These are phyloP conservation scores for Pythium volutum DNA, from an alignment of 352 stramenopile species.

Conservation along the genomic window DNA sequence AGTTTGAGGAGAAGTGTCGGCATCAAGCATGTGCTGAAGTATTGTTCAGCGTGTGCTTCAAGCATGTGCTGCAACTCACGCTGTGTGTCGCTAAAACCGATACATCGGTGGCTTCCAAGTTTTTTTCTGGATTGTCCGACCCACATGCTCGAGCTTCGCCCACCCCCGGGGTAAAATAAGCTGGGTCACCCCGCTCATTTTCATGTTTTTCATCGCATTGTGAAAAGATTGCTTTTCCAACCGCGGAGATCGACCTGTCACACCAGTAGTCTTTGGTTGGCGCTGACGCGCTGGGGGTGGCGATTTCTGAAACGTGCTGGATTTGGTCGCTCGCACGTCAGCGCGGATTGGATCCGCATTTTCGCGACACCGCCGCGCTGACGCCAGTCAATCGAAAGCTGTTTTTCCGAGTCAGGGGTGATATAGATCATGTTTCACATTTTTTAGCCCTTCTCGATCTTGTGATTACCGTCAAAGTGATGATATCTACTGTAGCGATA, in stretches of 20 bases:
- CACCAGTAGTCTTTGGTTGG: background rate
- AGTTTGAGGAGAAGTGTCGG: no score
- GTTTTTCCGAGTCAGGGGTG: background rate
- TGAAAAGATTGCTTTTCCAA: background rate
- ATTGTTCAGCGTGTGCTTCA: no score
- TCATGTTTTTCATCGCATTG: background rate
- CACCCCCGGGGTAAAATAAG: background rate
- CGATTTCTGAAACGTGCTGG: background rate
- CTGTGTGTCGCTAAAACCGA: no score
- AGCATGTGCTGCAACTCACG: no score
- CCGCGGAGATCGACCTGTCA: background rate
- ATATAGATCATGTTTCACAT: background rate
- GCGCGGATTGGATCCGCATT: background rate
- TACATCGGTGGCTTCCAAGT: no score
- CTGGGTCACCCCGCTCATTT: background rate
- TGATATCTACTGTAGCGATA: background rate
- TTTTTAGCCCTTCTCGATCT: background rate
- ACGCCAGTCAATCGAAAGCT: background rate
- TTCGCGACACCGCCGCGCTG: constrained; percentile 1
- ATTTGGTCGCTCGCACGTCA: background rate
- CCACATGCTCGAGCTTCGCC: no score
- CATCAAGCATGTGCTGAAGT: background rate
- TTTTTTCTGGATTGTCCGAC: no score
- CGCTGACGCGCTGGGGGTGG: background rate
- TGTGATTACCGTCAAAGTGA: background rate